phyloP scores from a whole-genome alignment of 768 basidiomycete genomes.

The Lactifluus rugatus region DNA sequence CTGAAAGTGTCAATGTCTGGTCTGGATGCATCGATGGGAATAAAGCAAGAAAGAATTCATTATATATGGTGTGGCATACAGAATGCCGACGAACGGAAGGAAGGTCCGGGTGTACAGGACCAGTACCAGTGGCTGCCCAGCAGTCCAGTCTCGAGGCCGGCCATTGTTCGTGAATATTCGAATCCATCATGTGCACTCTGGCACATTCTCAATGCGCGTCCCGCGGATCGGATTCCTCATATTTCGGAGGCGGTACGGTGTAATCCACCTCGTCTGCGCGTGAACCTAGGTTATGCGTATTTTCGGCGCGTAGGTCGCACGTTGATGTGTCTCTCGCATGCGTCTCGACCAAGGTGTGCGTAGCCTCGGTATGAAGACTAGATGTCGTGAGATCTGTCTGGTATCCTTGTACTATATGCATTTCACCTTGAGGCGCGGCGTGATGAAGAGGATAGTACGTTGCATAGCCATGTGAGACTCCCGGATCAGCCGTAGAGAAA shows the following conservation, averaged over 20 bases:
- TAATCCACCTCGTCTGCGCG: not conserved
- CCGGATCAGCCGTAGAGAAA: not conserved
- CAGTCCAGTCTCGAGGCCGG: not conserved
- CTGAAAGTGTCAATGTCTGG: not conserved
- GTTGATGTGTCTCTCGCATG: not conserved
- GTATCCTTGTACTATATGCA: not conserved
- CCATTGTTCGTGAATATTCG: not conserved
- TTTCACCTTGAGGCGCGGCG: constrained; percentile 8
- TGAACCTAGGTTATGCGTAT: too few species aligned
- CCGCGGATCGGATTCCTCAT: not conserved
- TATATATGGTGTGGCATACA: not conserved
- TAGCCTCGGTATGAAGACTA: not conserved
- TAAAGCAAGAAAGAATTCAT: not conserved
- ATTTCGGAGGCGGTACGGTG: not conserved
- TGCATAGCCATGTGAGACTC: not conserved
- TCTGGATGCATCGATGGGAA: not conserved
- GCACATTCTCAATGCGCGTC: not conserved
- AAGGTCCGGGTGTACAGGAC: not conserved
- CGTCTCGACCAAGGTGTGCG: not conserved
- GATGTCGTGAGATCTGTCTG: not conserved
- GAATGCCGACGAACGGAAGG: not conserved
- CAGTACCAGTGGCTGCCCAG: not conserved
- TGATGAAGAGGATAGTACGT: constrained; percentile 7
- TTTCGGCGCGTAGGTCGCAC: not conserved
- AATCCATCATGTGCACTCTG: not conserved